Base-by-base conservation (phyloP, 192 early-diverging fungal species). In the Coemansia sp. region DNA sequence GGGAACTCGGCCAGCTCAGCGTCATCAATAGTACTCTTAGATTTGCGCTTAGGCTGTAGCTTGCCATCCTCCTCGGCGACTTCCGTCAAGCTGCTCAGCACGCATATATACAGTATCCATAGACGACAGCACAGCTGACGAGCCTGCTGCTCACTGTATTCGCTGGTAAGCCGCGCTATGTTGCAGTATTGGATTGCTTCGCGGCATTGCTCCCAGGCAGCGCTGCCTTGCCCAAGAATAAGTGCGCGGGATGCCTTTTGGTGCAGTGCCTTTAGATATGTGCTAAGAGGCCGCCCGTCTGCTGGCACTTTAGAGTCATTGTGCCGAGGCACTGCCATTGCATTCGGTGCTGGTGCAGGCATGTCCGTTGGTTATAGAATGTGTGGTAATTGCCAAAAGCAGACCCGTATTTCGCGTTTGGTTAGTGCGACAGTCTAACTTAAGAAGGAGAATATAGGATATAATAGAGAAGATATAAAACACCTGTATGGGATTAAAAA, bases 71-170 rank as follows among this genome's bases (percentile, higher is more conserved):
- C 66, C 29, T 75, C 79, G 2, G 71, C 64, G 15, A 74, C 35
- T 28, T 79, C 77, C 0, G 77, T 55, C 34, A 81, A 43, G 51
- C 73, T 81, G 74, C 79, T 81, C 39, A 81, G 62, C 35, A 76
- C 74, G 63, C 79, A 81, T 23, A 81, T 81, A 37, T 81, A 72
- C 39, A 81, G 74, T 15, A 76, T 81, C 79, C 79, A 81, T 58
- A 76, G 63, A 7, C 79, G 79, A 20, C 72, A 75, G 61, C 79
- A 76, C 60, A 81, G 64, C 66, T 81, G 79, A 15, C 70, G 72
- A 18, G 79, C 72, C 45, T 81, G 73, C 35, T 76, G 66, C 67
- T 72, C 63, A 28, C 72, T 70, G 39, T 71, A 70, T 26, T 79
- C 77, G 65, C 58, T 7, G 25, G 68, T 53, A 8, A 81, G 79